These are phyloP conservation scores for Trichophaea hybrida DNA, from an alignment of 2,329 filamentous ascomycete species.

Conservation along the genomic window DNA sequence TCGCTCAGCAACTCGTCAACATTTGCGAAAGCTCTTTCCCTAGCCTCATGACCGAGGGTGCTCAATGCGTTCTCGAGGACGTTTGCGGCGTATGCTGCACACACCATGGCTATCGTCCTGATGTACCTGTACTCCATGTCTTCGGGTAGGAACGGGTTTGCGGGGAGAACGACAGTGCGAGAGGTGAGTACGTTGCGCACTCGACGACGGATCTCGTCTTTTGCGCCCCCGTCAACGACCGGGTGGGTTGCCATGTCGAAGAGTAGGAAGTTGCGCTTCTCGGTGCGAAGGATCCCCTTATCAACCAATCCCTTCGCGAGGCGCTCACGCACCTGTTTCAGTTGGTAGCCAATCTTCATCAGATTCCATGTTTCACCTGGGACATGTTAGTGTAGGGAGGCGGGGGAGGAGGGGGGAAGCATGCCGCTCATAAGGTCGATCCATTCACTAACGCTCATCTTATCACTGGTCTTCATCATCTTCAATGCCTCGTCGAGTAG, in stretches of 20 bases:
- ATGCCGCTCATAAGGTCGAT: slow-evolving; percentile 97
- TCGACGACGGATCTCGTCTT: slow-evolving; percentile 88
- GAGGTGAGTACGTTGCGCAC: slow-evolving; percentile 87
- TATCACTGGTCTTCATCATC: slow-evolving; percentile 99
- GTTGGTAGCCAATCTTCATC: slow-evolving; percentile 99
- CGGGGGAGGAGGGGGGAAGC: slow-evolving; percentile 25
- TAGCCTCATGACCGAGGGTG: slow-evolving; percentile 80
- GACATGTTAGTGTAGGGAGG: slow-evolving; percentile 6
- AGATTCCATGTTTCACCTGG: slow-evolving; percentile 97
- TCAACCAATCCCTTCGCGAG: slow-evolving; percentile 95
- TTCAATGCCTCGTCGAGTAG: slow-evolving; percentile 94
- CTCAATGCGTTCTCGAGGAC: slow-evolving; percentile 95
- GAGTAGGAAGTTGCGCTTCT: slow-evolving; percentile 97
- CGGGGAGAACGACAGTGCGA: slow-evolving; percentile 78
- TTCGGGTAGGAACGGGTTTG: slow-evolving; percentile 80
- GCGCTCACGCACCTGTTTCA: slow-evolving; percentile 96
- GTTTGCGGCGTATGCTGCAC: slow-evolving; percentile 93
- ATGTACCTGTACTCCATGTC: slow-evolving; percentile 87
- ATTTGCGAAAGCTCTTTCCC: slow-evolving; percentile 89
- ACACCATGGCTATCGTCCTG: slow-evolving; percentile 89
- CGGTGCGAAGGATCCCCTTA: slow-evolving; percentile 94
- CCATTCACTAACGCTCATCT: slow-evolving; percentile 99
- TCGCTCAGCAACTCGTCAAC: slow-evolving; percentile 91
- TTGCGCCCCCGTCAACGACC: slow-evolving; percentile 87
- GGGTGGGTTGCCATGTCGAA: slow-evolving; percentile 99